Evolutionary conservation across 2,329 filamentous ascomycete species (phyloP), one percentile per base, ranked within the genome.

Genomic region (Aspergillus amoenus): DNA sequence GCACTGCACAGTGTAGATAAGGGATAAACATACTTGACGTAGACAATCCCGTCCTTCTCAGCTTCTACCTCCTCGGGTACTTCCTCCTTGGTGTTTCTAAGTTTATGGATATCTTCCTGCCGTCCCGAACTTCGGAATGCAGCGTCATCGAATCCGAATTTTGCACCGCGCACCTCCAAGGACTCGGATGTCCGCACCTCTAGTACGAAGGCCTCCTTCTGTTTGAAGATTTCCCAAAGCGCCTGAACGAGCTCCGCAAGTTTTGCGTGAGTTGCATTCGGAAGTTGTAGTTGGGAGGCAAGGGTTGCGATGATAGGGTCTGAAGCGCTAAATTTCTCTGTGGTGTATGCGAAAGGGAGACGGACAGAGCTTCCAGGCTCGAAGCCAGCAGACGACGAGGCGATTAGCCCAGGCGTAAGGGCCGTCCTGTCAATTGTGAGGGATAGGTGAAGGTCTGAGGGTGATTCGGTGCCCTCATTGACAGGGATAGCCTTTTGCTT

Each of bases 11-110:
- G 17, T 8, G 4, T 13, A 27, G 8, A 17, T 12, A 4, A 8
- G 11, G 27, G 39, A 24, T 8, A 17, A 17, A 40, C 70, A 3
- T 84, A 80, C 66, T 84, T 87, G 61, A 95, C 82, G 71, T 93
- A 95, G 0, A 94, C 89, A 64, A 96, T 91, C 3, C 90, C 90
- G 57, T 87, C 79, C 57, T 82, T 80, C 68, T 88, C 87, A 2
- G 84, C 88, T 63, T 85, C 82, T 3, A 84, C 74, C 65, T 88
- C 87, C 48, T 80, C 79, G 0, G 79, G 72, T 9, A 84, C 80
- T 66, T 86, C 81, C 4, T 75, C 67, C 4, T 77, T 70, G 24
- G 74, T 73, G 58, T 85, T 80, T 22, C 86, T 79, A 12, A 88
- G 74, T 6, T 73, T 71, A 64, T 88, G 86, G 27, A 90, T 76